Conservation (phyloP, 495 filamentous ascomycete species). For the Gamarada debralockiae region DNA sequence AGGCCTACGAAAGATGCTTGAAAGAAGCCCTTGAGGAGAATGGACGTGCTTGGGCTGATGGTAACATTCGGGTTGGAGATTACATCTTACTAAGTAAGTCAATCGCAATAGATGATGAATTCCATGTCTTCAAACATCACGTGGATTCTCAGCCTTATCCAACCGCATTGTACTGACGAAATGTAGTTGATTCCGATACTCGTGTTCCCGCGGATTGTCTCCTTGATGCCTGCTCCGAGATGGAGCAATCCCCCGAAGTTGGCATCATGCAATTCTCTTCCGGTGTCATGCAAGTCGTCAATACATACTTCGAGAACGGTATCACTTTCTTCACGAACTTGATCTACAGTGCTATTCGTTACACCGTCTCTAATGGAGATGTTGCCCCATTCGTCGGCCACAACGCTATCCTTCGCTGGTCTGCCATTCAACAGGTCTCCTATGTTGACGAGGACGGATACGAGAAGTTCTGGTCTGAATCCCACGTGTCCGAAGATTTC, state of each 20-base stretch:
- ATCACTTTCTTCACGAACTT: slow-evolving; percentile 86
- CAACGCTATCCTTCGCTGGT: slow-evolving; percentile 78
- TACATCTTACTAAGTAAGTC: slow-evolving; percentile 61
- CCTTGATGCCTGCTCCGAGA: slow-evolving; percentile 72
- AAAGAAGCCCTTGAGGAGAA: slow-evolving; percentile 67
- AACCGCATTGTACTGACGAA: slow-evolving; percentile 9
- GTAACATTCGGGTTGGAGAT: slow-evolving; percentile 75
- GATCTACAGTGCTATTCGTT: slow-evolving; percentile 74
- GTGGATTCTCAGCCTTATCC: neutral
- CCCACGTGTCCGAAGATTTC: slow-evolving; percentile 79
- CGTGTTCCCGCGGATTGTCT: slow-evolving; percentile 71
- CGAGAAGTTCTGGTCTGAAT: slow-evolving; percentile 82
- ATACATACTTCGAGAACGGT: slow-evolving; percentile 69
- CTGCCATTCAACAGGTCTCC: slow-evolving; percentile 70
- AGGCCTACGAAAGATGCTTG: slow-evolving; percentile 62
- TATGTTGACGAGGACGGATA: slow-evolving; percentile 65
- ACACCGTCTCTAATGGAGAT: slow-evolving; percentile 76
- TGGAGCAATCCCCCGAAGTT: slow-evolving; percentile 76
- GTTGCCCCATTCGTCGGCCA: slow-evolving; percentile 79
- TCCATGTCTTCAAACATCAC: neutral
- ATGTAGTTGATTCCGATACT: slow-evolving; percentile 69
- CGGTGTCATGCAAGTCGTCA: slow-evolving; percentile 77
- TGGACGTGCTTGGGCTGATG: slow-evolving; percentile 73
- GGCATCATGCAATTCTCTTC: slow-evolving; percentile 80
- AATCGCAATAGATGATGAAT: neutral